Percentiles rank a stretch among this genome's conserved stretches.
Conservation (phyloP, 2,329 filamentous ascomycete species). For the Fusarium aywerte region DNA sequence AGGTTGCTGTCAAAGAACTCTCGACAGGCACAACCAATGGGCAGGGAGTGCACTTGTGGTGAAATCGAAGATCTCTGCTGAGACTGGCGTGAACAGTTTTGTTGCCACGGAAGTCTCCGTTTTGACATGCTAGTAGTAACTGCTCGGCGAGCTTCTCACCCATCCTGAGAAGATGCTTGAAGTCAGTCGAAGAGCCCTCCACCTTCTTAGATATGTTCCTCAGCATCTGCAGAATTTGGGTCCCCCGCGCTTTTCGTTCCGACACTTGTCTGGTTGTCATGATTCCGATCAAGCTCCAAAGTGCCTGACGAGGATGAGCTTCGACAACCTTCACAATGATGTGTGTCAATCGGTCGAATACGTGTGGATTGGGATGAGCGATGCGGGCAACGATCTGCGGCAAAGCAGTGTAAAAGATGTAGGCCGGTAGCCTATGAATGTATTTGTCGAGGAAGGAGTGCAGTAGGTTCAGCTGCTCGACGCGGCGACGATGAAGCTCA, state of each 20-base stretch:
- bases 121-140: conserved; percentile 82
- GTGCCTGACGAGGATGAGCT: conserved; percentile 86
- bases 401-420: conserved; percentile 83
- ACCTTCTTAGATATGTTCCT: conserved; percentile 61
- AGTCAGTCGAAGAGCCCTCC: conserved; percentile 65
- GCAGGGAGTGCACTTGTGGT: conserved; percentile 83
- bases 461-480: conserved; percentile 73
- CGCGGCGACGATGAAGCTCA: conserved; percentile 66
- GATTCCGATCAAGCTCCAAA: conserved; percentile 91
- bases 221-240: conserved; percentile 63
- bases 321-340: conserved; percentile 90
- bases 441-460: conserved; percentile 85
- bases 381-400: conserved; percentile 97
- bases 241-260: conserved; percentile 69
- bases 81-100: conserved; percentile 77
- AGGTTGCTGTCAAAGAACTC: conserved; percentile 80
- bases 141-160: conserved; percentile 88
- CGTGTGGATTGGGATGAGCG: conserved; percentile 81
- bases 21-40: conserved; percentile 90
- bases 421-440: conserved; percentile 75
- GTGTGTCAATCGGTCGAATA: conserved; percentile 78
- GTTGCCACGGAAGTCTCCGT: conserved; percentile 76
- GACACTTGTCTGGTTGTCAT: conserved; percentile 79
- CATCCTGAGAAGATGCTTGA: conserved; percentile 77
- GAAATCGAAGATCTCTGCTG: conserved; percentile 81